Evolutionary conservation across 2,329 filamentous ascomycete genomes (phyloP).

Genomic region (Penicillium expansum): DNA sequence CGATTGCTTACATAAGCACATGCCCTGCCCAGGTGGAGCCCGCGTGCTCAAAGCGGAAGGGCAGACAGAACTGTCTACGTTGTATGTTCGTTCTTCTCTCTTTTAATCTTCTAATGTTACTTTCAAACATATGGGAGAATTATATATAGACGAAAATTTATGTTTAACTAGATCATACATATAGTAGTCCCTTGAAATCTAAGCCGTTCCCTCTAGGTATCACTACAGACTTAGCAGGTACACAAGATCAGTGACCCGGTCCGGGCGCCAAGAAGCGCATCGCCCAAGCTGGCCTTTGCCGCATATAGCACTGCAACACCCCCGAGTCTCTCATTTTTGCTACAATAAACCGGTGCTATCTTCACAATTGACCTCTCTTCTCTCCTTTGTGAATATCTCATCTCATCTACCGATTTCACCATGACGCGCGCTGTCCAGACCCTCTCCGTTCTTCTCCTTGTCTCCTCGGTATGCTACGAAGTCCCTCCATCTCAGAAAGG

Average conservation of each 20-base stretch:
- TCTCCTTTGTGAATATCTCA: constrained; percentile 9
- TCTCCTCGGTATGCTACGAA: constrained; percentile 70
- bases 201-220: not conserved
- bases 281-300: constrained; percentile 7
- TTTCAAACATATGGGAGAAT: not conserved
- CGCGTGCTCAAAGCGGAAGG: not conserved
- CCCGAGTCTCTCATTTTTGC: constrained; percentile 20
- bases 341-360: not conserved
- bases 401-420: constrained; percentile 34
- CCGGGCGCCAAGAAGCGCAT: constrained; percentile 14
- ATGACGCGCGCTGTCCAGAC: constrained; percentile 97
- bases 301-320: constrained; percentile 7
- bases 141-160: not conserved
- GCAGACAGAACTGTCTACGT: not conserved
- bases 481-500: not conserved
- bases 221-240: not conserved
- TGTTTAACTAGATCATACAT: not conserved
- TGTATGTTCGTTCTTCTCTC: not conserved
- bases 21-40: not conserved
- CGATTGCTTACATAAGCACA: not conserved
- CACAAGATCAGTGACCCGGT: constrained; percentile 7
- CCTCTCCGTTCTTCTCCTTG: constrained; percentile 79
- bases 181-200: not conserved
- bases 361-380: constrained; percentile 3
- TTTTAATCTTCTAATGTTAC: too few species aligned